phyloP scores from a whole-genome alignment of 2,329 filamentous ascomycete species.

The Dothiorella sarmentorum region DNA sequence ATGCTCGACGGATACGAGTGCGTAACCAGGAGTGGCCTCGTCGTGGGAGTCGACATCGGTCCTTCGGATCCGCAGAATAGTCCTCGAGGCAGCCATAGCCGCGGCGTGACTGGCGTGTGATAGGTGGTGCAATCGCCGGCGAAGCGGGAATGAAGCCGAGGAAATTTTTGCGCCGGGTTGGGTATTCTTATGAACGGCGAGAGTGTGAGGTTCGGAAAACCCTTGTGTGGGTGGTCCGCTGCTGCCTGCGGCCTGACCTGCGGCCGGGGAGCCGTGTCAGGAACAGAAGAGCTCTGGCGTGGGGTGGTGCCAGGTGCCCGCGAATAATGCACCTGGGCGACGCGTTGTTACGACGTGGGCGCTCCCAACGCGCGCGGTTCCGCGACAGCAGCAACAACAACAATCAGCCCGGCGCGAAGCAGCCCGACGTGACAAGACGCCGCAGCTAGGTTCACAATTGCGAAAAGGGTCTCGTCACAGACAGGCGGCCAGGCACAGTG shows the following conservation, averaged over 20 bases:
- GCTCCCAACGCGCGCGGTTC: not conserved
- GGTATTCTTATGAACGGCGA: not conserved
- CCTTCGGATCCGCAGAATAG: constrained; percentile 58
- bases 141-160: not conserved
- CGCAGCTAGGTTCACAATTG: not conserved
- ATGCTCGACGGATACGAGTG: constrained; percentile 59
- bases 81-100: constrained; percentile 9
- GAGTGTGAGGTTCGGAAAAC: constrained; percentile 3
- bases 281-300: not conserved
- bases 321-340: too few relatives aligned
- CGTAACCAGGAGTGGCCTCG: constrained; percentile 38
- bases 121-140: not conserved
- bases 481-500: not conserved
- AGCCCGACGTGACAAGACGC: not conserved
- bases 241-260: constrained; percentile 4
- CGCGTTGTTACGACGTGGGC: not conserved
- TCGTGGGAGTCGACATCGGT: constrained; percentile 42
- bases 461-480: not conserved
- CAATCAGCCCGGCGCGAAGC: not conserved
- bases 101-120: constrained; percentile 10
- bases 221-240: not conserved
- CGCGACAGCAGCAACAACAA: not conserved
- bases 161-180: not conserved
- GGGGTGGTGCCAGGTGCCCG: not conserved
- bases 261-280: constrained; percentile 1